Percentiles rank a stretch among this genome's conserved stretches.
Conservation (phyloP, 2,329 filamentous ascomycete genomes). For the Nannizziopsis arthrosporioides region DNA sequence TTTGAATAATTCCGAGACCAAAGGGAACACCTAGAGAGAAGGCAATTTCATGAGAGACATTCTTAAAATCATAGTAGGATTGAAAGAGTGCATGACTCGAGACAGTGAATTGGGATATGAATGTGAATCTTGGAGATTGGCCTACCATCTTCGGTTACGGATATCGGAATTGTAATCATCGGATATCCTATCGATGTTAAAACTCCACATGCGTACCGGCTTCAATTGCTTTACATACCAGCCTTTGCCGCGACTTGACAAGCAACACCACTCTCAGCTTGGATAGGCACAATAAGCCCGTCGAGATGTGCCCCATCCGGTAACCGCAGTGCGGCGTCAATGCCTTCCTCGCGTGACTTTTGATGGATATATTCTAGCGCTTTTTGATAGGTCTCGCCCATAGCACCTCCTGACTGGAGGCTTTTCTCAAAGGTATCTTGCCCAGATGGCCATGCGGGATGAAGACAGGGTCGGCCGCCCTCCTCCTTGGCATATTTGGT, state of each 20-base stretch:
- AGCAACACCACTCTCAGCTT: constrained; percentile 33
- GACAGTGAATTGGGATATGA: too few relatives aligned
- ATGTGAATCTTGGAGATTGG: background rate
- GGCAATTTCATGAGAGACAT: too few relatives aligned
- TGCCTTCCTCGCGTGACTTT: constrained; percentile 49
- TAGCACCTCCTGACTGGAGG: constrained; percentile 47
- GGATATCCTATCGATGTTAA: constrained; percentile 50
- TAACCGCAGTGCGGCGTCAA: constrained; percentile 51
- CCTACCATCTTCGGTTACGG: constrained; percentile 33
- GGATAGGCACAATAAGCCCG: constrained; percentile 56
- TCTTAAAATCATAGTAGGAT: too few relatives aligned
- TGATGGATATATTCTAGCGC: constrained; percentile 52
- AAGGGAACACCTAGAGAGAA: constrained; percentile 47
- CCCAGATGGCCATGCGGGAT: constrained; percentile 56
- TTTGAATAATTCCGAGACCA: constrained; percentile 49
- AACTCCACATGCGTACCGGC: constrained; percentile 50
- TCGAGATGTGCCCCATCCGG: constrained; percentile 37
- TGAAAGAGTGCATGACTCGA: too few relatives aligned
- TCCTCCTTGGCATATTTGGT: constrained; percentile 53
- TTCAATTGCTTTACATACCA: constrained; percentile 1
- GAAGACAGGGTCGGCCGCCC: constrained; percentile 50
- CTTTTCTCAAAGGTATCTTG: constrained; percentile 60
- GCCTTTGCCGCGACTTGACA: constrained; percentile 12
- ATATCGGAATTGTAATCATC: constrained; percentile 56
- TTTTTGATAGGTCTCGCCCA: constrained; percentile 55